These are phyloP conservation scores for Lichtheimia corymbifera DNA, from an alignment of 371 early-diverging fungal species.

Conservation along the genomic window DNA sequence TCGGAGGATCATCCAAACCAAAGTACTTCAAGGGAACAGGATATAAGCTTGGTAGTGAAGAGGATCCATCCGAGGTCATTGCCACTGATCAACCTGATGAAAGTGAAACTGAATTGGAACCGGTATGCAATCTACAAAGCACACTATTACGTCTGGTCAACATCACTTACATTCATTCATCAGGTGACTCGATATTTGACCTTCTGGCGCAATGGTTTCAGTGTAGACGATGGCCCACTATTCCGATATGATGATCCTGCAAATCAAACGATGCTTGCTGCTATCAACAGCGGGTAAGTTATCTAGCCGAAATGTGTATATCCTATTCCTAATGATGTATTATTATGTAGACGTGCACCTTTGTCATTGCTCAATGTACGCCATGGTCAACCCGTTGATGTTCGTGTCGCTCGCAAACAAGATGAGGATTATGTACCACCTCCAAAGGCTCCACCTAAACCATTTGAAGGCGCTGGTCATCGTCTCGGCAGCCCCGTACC, in stretches of 20 bases:
- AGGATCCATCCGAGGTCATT: conserved; percentile 53
- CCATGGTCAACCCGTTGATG: conserved; percentile 91
- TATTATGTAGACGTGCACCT: conserved; percentile 71
- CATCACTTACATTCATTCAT: too few relatives aligned
- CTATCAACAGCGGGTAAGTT: conserved; percentile 84
- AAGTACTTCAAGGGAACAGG: conserved; percentile 67
- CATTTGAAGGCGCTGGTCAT: conserved; percentile 86
- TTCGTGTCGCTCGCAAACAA: conserved; percentile 79
- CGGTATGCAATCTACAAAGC: conserved; percentile 30
- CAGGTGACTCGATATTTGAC: conserved; percentile 78
- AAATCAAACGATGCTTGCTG: conserved; percentile 79
- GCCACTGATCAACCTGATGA: conserved; percentile 14
- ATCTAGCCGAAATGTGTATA: background rate
- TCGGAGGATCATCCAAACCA: conserved; percentile 36
- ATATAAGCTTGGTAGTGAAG: conserved; percentile 69
- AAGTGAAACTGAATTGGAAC: conserved; percentile 23
- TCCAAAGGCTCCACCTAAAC: conserved; percentile 72
- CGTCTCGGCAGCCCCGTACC: conserved; percentile 73
- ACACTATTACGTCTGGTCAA: background rate
- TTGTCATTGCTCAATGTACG: conserved; percentile 84
- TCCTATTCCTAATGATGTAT: background rate
- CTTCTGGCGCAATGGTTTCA: conserved; percentile 96
- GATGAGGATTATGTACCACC: conserved; percentile 89
- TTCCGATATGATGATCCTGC: conserved; percentile 83
- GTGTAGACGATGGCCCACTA: conserved; percentile 92